phyloP scores from a whole-genome alignment of 768 basidiomycete genomes.

The Lyophyllum atratum region DNA sequence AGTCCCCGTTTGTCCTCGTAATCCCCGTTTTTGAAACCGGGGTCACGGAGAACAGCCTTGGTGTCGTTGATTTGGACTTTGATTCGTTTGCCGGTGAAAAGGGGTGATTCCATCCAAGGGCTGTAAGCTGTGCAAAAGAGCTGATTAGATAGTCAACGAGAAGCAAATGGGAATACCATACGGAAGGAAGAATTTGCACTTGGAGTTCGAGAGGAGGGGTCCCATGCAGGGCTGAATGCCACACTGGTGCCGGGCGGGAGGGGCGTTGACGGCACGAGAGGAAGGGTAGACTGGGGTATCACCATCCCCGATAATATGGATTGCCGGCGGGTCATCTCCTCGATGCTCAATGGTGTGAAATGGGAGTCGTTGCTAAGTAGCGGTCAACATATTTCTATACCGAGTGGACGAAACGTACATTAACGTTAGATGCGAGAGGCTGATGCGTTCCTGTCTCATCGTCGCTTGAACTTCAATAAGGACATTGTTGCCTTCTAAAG shows the following conservation, averaged over 20 bases:
- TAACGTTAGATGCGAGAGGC: not conserved
- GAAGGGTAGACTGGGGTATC: not conserved
- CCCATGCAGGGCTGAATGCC: conserved; percentile 4
- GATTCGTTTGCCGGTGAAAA: not conserved
- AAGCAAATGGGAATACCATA: too few relatives aligned
- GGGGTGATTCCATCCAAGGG: not conserved
- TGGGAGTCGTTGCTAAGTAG: too few relatives aligned
- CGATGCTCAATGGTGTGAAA: too few relatives aligned
- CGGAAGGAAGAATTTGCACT: not conserved
- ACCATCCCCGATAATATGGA: not conserved
- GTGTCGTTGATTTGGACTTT: not conserved
- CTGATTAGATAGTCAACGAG: too few relatives aligned
- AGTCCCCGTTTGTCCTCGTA: not conserved
- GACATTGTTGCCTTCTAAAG: not conserved
- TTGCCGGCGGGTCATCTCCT: not conserved
- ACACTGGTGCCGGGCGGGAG: not conserved
- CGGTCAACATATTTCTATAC: too few relatives aligned
- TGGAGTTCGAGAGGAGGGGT: too few relatives aligned
- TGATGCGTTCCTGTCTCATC: not conserved
- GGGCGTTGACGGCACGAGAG: conserved; percentile 2
- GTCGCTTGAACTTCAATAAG: not conserved
- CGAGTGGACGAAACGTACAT: not conserved
- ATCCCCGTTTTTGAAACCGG: not conserved
- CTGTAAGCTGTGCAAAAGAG: not conserved
- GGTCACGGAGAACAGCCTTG: not conserved